A percentile compares a stretch with the other conserved stretches of the same genome.
These are phyloP conservation scores for Tilletia caries DNA, from an alignment of 1,284 basidiomycete species.

Conservation along the genomic window DNA sequence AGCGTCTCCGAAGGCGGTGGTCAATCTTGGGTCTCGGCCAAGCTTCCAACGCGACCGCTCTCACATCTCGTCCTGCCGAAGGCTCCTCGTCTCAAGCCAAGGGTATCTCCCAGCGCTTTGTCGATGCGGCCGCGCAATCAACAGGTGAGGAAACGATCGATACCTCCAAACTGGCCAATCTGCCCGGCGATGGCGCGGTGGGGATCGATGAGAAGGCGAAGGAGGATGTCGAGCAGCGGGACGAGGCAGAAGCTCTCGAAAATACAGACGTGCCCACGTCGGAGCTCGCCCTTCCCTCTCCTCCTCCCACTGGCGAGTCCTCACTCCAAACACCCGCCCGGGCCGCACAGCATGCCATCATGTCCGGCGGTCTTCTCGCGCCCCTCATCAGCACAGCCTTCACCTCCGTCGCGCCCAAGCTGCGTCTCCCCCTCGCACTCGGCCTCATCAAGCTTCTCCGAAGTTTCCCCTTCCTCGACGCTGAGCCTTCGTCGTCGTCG, in stretches of 20 bases:
- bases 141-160: conserved; percentile 21
- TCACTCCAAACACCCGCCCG: conserved; percentile 20
- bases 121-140: conserved; percentile 13
- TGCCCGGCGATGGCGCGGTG: conserved; percentile 7
- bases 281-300: conserved; percentile 14
- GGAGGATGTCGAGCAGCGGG: conserved; percentile 26
- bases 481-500: conserved; percentile 14
- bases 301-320: conserved; percentile 2
- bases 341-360: conserved; percentile 34
- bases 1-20: conserved; percentile 78
- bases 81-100: background rate
- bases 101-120: conserved; percentile 2
- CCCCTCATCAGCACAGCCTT: conserved; percentile 35
- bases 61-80: background rate
- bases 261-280: conserved; percentile 19
- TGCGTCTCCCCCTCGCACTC: conserved; percentile 35
- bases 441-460: conserved; percentile 34
- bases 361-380: conserved; percentile 39
- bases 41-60: conserved; percentile 25
- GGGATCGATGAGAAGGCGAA: conserved; percentile 12
- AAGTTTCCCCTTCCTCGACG: conserved; percentile 40
- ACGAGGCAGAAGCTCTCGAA: conserved; percentile 23
- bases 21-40: conserved; percentile 66
- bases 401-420: conserved; percentile 27
- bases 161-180: conserved; percentile 24